Evolutionary conservation across 768 basidiomycete genomes (phyloP).

Genomic region (Termitomyces sp.): DNA sequence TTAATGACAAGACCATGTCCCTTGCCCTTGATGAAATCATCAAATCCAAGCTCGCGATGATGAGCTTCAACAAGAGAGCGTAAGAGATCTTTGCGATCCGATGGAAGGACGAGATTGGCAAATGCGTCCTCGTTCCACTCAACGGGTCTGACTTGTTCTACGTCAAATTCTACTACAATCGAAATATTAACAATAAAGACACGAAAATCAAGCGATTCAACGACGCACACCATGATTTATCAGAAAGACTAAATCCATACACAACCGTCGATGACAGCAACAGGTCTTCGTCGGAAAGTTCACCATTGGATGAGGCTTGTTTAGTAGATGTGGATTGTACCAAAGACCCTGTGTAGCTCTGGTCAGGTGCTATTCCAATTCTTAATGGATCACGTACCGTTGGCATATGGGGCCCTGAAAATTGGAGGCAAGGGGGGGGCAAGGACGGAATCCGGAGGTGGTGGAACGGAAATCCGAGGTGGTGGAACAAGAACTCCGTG

Average conservation of each 20-base stretch:
- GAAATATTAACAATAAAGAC: neutral
- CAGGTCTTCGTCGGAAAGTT: slow-evolving; percentile 46
- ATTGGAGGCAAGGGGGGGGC: neutral
- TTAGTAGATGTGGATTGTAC: slow-evolving; percentile 12
- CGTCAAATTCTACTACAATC: slow-evolving; percentile 50
- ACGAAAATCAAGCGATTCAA: neutral
- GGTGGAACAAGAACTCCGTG: neutral
- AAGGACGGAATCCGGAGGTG: too few relatives aligned
- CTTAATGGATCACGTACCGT: neutral
- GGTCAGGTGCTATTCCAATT: neutral
- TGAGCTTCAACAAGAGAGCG: slow-evolving; percentile 56
- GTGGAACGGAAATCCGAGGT: neutral
- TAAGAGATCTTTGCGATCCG: slow-evolving; percentile 45
- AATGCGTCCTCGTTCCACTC: slow-evolving; percentile 55
- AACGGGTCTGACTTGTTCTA: slow-evolving; percentile 47
- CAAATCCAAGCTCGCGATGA: slow-evolving; percentile 44
- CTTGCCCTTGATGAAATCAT: slow-evolving; percentile 61
- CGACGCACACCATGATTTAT: slow-evolving; percentile 53
- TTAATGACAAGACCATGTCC: slow-evolving; percentile 47
- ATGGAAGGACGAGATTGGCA: slow-evolving; percentile 52
- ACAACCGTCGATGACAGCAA: slow-evolving; percentile 51
- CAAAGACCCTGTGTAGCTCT: slow-evolving; percentile 11
- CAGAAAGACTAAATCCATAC: slow-evolving; percentile 56
- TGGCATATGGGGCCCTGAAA: neutral
- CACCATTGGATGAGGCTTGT: slow-evolving; percentile 14